Conservation (phyloP, 352 stramenopile genomes). For the Globisporangium sylvaticum region DNA sequence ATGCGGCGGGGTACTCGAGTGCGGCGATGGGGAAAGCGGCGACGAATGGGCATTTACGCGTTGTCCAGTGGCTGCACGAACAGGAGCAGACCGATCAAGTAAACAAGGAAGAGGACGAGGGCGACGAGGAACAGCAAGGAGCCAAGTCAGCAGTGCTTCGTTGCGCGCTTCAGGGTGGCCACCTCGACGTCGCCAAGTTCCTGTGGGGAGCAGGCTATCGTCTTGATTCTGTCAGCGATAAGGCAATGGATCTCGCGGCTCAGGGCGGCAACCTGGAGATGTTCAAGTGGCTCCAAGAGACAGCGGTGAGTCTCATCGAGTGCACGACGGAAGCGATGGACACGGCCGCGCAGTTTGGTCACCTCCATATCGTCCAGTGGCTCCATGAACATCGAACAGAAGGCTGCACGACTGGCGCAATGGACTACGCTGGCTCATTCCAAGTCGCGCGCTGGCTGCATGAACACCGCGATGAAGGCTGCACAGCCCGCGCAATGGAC, state of each 20-base stretch:
- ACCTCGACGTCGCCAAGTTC: not conserved
- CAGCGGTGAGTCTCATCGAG: not conserved
- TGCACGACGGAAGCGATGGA: not conserved
- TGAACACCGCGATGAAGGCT: not conserved
- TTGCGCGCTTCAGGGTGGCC: not conserved
- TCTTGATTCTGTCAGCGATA: not conserved
- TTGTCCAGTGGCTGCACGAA: slow-evolving; percentile 5
- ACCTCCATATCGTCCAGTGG: not conserved
- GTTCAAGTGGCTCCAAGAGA: not conserved
- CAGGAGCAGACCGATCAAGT: not conserved
- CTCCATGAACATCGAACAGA: slow-evolving; percentile 4
- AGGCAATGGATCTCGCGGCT: not conserved
- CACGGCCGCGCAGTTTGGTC: not conserved
- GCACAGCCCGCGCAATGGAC: slow-evolving; percentile 3
- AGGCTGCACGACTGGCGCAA: not conserved
- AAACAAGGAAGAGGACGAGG: not conserved
- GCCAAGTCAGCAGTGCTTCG: not conserved
- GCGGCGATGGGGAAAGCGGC: not conserved
- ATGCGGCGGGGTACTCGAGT: not conserved
- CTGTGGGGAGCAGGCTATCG: not conserved
- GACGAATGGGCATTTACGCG: not conserved
- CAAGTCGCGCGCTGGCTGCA: slow-evolving; percentile 10
- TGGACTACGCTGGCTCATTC: not conserved
- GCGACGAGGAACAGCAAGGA: not conserved
- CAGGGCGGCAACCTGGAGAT: not conserved